Conservation (phyloP, 805 yeast genomes). For the Hyphopichia homilentoma region DNA sequence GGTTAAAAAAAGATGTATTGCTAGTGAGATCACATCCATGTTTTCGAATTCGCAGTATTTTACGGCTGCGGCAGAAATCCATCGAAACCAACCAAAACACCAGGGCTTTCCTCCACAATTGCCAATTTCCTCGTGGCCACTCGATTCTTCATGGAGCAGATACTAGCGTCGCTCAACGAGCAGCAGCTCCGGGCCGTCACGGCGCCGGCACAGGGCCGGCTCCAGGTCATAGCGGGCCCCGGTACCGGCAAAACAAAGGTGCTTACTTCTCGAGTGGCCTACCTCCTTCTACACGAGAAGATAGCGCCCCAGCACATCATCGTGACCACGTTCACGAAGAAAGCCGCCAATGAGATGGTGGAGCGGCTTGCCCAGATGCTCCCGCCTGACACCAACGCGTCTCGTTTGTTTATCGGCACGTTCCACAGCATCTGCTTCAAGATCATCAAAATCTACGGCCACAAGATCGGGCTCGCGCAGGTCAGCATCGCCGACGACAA, state of each 20-base stretch:
- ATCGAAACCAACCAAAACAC: no score
- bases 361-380: conserved; percentile 49
- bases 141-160: no score
- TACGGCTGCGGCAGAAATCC: no score
- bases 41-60: no score
- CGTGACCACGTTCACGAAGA: conserved; percentile 90
- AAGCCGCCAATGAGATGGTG: conserved; percentile 84
- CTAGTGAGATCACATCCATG: no score
- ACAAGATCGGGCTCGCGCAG: conserved; percentile 37
- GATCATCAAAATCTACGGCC: conserved; percentile 55
- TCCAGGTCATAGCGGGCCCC: conserved; percentile 58
- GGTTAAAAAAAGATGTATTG: no score
- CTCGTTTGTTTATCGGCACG: conserved; percentile 71
- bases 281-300: conserved; percentile 48
- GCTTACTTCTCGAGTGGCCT: conserved; percentile 73
- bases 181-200: conserved; percentile 44
- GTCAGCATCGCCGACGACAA: conserved; percentile 63
- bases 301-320: conserved; percentile 62
- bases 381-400: conserved; percentile 29
- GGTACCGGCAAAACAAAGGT: conserved; percentile 82
- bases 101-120: no score
- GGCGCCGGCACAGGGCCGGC: conserved; percentile 31
- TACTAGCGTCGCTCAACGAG: no score
- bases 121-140: no score
- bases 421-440: conserved; percentile 80